Conservation (phyloP, 495 filamentous ascomycete genomes). For the Aspergillus mulundensis region DNA sequence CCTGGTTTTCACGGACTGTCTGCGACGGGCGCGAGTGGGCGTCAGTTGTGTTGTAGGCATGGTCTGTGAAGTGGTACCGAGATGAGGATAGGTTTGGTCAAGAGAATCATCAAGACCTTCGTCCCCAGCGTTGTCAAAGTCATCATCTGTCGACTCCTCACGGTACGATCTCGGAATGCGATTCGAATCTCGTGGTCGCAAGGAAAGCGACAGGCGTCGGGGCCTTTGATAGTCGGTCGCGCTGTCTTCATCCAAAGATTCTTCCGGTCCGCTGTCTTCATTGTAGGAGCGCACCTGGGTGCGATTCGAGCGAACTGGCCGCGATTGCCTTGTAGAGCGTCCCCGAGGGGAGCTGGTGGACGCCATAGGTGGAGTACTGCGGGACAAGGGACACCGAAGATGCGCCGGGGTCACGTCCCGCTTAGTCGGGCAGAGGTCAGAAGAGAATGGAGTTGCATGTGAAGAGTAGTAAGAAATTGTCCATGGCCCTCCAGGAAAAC, state of each 20-base stretch:
- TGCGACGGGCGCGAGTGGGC: constrained; percentile 9
- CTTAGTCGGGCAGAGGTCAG: not conserved
- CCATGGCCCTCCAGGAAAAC: constrained; percentile 17
- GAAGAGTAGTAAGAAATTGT: not conserved
- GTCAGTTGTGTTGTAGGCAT: constrained; percentile 10
- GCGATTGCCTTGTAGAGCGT: constrained; percentile 23
- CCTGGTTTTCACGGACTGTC: constrained; percentile 15
- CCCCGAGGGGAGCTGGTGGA: constrained; percentile 7
- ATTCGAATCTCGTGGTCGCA: constrained; percentile 34
- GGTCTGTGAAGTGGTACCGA: constrained; percentile 13
- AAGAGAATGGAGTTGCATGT: not conserved
- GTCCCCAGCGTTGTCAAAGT: constrained; percentile 13
- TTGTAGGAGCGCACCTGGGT: constrained; percentile 37
- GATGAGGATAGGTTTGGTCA: constrained; percentile 7
- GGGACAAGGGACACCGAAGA: not conserved
- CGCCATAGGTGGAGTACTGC: constrained; percentile 27
- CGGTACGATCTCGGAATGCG: constrained; percentile 38
- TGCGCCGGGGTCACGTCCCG: not conserved
- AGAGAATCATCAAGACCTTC: constrained; percentile 9
- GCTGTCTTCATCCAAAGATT: constrained; percentile 16
- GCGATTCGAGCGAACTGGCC: constrained; percentile 39
- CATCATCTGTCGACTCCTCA: constrained; percentile 41
- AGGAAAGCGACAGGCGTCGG: constrained; percentile 23
- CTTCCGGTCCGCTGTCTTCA: constrained; percentile 36
- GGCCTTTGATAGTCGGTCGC: constrained; percentile 11